Percentiles rank a stretch among this genome's conserved stretches.
These are phyloP conservation scores for Arctostaphylos glauca DNA, from an alignment of 148 eudicot species.

Conservation along the genomic window DNA sequence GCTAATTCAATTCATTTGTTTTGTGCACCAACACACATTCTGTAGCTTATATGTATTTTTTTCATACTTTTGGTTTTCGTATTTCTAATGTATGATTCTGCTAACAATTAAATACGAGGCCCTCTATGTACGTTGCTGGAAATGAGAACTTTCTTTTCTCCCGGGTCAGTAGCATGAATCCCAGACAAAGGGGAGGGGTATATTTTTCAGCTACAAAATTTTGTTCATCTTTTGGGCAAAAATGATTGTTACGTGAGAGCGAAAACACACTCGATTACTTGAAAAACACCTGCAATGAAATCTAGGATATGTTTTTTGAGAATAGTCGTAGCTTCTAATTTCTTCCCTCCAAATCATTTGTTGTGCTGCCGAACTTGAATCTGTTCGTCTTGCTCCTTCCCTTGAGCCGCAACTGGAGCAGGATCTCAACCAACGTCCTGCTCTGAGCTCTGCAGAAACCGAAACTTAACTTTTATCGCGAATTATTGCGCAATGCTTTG, in stretches of 20 bases:
- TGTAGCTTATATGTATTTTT: neutral
- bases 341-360: neutral
- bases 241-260: conserved; percentile 34
- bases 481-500: too few relatives aligned
- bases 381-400: too few relatives aligned
- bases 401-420: too few relatives aligned
- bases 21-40: neutral
- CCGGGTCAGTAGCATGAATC: too few relatives aligned
- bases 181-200: too few relatives aligned
- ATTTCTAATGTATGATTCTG: neutral
- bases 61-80: neutral
- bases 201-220: neutral
- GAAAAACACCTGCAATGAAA: neutral
- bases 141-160: too few relatives aligned
- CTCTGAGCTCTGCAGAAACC: too few relatives aligned
- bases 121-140: too few relatives aligned
- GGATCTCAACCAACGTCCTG: too few relatives aligned
- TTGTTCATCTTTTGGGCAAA: neutral
- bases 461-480: too few relatives aligned
- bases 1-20: conserved; percentile 7
- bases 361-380: neutral
- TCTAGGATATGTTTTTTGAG: neutral
- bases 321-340: neutral
- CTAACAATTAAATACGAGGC: conserved; percentile 7
- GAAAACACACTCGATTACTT: conserved; percentile 20